Evolutionary conservation across 2,329 filamentous ascomycete species (phyloP).

Genomic region (Aspergillus sp.): DNA sequence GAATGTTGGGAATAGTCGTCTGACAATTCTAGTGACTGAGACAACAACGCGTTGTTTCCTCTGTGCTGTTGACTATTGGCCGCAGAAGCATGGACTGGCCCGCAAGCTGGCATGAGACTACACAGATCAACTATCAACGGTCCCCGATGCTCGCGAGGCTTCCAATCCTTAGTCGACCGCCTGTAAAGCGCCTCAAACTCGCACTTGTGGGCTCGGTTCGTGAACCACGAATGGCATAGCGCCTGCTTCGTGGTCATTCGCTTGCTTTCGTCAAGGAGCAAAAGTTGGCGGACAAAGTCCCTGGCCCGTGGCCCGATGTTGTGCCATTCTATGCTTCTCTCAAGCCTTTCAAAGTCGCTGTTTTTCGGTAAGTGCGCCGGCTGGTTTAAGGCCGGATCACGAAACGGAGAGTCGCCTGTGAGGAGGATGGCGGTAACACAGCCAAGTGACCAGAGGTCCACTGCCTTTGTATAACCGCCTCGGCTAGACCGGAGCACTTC

Average conservation of each 20-base stretch:
- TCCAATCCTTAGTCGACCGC: slow-evolving; percentile 44
- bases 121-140: slow-evolving; percentile 8
- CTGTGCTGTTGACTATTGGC: not conserved
- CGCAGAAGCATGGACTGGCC: not conserved
- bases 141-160: slow-evolving; percentile 25
- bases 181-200: slow-evolving; percentile 45
- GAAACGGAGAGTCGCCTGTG: slow-evolving; percentile 44
- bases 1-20: not conserved
- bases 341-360: slow-evolving; percentile 40
- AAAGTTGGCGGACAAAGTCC: slow-evolving; percentile 46
- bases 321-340: slow-evolving; percentile 38
- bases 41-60: not conserved
- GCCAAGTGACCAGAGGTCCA: slow-evolving; percentile 58
- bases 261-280: slow-evolving; percentile 42
- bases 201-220: slow-evolving; percentile 39
- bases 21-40: not conserved
- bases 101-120: slow-evolving; percentile 1
- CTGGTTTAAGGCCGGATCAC: slow-evolving; percentile 23
- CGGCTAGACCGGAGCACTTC: slow-evolving; percentile 14
- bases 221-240: slow-evolving; percentile 50
- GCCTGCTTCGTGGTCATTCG: slow-evolving; percentile 49
- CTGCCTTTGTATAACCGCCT: slow-evolving; percentile 48
- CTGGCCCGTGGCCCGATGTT: slow-evolving; percentile 38
- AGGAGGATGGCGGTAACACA: slow-evolving; percentile 46
- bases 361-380: slow-evolving; percentile 23